Base-by-base conservation (phyloP, 768 basidiomycete species). In the Clavulina sp. region DNA sequence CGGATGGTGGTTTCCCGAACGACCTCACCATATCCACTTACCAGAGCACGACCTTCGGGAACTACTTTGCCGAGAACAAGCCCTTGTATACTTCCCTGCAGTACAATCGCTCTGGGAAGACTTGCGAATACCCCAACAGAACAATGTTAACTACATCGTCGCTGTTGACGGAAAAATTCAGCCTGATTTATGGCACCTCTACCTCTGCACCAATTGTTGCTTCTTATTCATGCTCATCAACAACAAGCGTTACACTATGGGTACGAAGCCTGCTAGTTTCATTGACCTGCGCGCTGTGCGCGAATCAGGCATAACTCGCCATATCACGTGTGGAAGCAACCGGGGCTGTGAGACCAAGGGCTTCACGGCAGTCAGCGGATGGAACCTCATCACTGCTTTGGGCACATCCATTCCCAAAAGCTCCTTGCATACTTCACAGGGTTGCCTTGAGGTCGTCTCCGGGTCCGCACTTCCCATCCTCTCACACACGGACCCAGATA, bases 1-100 rank as follows among this genome's bases (percentile, higher is more conserved):
- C 62, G 16, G 69, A 13, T 3, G 69, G 69, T 5, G 69, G 69
- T 3, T 70, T 69, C 63, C 65, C 70, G 57, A 68, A 63, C 67
- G 62, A 65, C 48, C 73, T 74, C 57, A 52, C 63, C 3, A 64
- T 62, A 29, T 68, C 72, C 2, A 51, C 55, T 0, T 74, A 57
- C 29, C 59, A 60, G 30, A 50, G 53, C 34, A 52, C 52, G 18
- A 52, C 54, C 19, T 32, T 53, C 4, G 31, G 40, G 2, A n/a
- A 48, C 4, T 57, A 49, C 52, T 56, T 53, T 51, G 44, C 49
- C 18, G 13, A 28, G 28, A 51, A 57, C 49, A 40, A 47, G 3
- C 58, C 58, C 21, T 33, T 44, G 6, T 58, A 59, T 50, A 54
- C 29, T 19, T 21, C 48, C 5, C 48, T 52, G 13, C 47, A 54